Conservation (phyloP, 2,329 filamentous ascomycete genomes). For the Aspergillus eucalypticola region DNA sequence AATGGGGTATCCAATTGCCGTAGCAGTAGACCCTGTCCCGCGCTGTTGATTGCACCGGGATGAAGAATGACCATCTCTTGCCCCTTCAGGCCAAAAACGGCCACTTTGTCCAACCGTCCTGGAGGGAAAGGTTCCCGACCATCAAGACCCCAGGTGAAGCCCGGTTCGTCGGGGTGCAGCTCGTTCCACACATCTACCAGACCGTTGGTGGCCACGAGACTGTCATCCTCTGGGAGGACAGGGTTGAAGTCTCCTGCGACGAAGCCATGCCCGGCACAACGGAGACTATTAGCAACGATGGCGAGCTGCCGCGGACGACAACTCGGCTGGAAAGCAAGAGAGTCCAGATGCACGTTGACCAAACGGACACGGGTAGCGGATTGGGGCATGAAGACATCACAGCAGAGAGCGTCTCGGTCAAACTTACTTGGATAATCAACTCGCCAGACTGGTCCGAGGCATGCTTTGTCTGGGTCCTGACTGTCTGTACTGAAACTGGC, state of each 20-base stretch:
- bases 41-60: conserved; percentile 11
- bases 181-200: conserved; percentile 40
- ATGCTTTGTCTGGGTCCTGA: conserved; percentile 2
- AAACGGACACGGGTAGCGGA: conserved; percentile 26
- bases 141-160: conserved; percentile 44
- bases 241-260: conserved; percentile 47
- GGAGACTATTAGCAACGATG: conserved; percentile 28
- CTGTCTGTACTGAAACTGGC: conserved; percentile 17
- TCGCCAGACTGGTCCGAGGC: conserved; percentile 35
- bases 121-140: conserved; percentile 35
- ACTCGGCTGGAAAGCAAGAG: conserved; percentile 30
- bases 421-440: conserved; percentile 35
- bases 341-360: conserved; percentile 47
- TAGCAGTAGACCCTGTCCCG: not conserved
- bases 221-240: conserved; percentile 37
- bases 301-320: conserved; percentile 34
- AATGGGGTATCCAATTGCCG: not conserved
- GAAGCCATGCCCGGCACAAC: conserved; percentile 29
- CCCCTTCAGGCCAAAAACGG: conserved; percentile 29
- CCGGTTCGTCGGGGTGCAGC: conserved; percentile 30
- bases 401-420: conserved; percentile 10
- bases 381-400: conserved; percentile 14
- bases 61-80: conserved; percentile 23
- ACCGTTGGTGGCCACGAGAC: conserved; percentile 32
- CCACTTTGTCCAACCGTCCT: conserved; percentile 42